These are phyloP conservation scores for Lactifluus pinguis DNA, from an alignment of 768 basidiomycete species.

Conservation along the genomic window DNA sequence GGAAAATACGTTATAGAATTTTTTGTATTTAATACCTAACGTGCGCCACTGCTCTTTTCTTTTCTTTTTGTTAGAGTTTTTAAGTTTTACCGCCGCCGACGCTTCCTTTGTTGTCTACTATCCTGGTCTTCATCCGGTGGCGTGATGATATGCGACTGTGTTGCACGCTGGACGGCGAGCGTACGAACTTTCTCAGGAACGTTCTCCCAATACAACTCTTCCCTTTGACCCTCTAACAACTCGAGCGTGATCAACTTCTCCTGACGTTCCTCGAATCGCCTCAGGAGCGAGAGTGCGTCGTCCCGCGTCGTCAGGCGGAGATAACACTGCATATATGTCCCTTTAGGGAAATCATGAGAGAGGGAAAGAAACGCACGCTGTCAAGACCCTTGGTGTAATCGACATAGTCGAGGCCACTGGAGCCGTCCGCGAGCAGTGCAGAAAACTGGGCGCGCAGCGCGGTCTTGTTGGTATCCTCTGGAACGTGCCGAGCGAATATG, in stretches of 20 bases:
- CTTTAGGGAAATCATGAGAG: not conserved
- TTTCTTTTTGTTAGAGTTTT: too few species aligned
- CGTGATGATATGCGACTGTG: not conserved
- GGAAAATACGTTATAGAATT: not conserved
- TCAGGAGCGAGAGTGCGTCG: slow-evolving; percentile 37
- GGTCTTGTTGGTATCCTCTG: slow-evolving; percentile 74
- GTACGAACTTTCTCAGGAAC: slow-evolving; percentile 63
- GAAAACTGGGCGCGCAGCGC: slow-evolving; percentile 55
- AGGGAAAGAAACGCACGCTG: slow-evolving; percentile 36
- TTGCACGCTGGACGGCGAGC: slow-evolving; percentile 48
- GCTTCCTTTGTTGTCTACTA: not conserved
- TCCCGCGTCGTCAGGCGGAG: slow-evolving; percentile 47
- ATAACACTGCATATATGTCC: slow-evolving; percentile 47
- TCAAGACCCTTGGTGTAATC: slow-evolving; percentile 76
- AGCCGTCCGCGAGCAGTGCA: slow-evolving; percentile 28
- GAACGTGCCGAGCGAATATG: slow-evolving; percentile 40
- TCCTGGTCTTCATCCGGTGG: not conserved
- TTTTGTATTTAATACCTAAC: too few species aligned
- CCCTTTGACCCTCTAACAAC: slow-evolving; percentile 50
- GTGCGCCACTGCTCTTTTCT: too few species aligned
- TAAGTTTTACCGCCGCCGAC: not conserved
- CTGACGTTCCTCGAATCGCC: slow-evolving; percentile 31
- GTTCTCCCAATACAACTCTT: slow-evolving; percentile 71
- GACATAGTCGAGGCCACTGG: slow-evolving; percentile 59
- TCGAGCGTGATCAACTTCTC: slow-evolving; percentile 38